Evolutionary conservation across 768 basidiomycete genomes (phyloP).

Genomic region (Paxillus ammoniavirescens): DNA sequence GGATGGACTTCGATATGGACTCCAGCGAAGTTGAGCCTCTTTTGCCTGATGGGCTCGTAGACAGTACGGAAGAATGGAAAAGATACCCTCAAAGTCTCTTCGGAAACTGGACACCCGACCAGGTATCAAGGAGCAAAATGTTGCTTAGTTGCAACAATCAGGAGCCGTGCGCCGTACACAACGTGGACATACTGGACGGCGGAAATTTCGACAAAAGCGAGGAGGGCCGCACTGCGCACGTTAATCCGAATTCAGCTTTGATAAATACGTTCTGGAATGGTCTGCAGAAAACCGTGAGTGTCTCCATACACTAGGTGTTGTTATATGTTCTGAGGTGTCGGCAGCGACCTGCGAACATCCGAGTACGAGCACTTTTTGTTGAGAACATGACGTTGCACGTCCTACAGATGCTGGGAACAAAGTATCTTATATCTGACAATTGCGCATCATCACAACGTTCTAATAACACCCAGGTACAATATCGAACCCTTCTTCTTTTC

Average conservation of each 20-base stretch:
- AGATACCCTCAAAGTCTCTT: conserved; percentile 33
- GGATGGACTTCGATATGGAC: conserved; percentile 37
- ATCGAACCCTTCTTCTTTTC: conserved; percentile 69
- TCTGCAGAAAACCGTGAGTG: conserved; percentile 33
- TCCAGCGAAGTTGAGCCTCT: conserved; percentile 13
- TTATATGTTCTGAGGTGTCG: not conserved
- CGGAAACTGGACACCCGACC: conserved; percentile 34
- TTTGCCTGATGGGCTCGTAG: conserved; percentile 11
- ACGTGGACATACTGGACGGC: conserved; percentile 18
- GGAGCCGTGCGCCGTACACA: conserved; percentile 20
- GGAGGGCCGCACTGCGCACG: not conserved
- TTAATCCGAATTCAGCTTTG: conserved; percentile 15
- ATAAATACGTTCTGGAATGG: conserved; percentile 31
- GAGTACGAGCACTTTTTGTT: conserved; percentile 50
- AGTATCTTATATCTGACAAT: no score
- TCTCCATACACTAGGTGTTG: not conserved
- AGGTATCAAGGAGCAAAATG: conserved; percentile 31
- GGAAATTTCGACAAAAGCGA: conserved; percentile 17
- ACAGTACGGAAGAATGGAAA: conserved; percentile 18
- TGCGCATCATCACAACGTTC: not conserved
- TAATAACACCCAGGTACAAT: conserved; percentile 39
- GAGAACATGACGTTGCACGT: conserved; percentile 39
- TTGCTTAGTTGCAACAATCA: conserved; percentile 1
- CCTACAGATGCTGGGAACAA: no score
- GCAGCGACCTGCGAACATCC: conserved; percentile 35